Evolutionary conservation across 768 basidiomycete genomes (phyloP), one percentile per base, ranked within the genome.

Genomic region (Russula ochroleuca): DNA sequence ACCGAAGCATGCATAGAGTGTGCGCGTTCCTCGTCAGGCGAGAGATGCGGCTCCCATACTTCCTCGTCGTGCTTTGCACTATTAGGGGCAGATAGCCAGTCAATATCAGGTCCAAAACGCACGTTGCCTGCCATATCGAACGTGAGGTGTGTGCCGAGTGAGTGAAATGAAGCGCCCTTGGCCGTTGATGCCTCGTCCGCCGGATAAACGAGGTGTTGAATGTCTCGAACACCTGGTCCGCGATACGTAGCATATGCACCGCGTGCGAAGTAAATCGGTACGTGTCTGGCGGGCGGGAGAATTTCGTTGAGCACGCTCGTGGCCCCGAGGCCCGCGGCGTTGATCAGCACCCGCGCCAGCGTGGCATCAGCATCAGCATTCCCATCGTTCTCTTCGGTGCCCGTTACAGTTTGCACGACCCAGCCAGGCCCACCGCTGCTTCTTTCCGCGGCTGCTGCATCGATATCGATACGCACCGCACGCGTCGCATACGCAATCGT

Each of bases 141-240:
- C 31, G 93, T 94, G 28, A 98, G 78, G 75, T 98, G 97, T 13
- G 94, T 95, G 3, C 97, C 96, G 8, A 98, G 80, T 3, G 90
- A 90, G 64, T 91, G 87, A 71, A 96, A 90, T 8, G 84, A 66
- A 56, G 63, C 53, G 28, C 59, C 80, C 57, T 87, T 81, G 4
- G 76, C 79, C 62, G 79, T 80, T 43, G 78, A 83, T 11, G 80
- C 82, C 58, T 84, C 80, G 5, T 96, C 94, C 66, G 91, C 94
- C 2, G 96, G 95, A 75, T 99, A 98, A 70, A 99, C 85, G 63
- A 99, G 83, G 67, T 86, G 87, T 4, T 80, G 80, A 60, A 97
- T 78, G 14, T 79, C 73, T 15, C 79, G 75, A 47, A 88, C 78
- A 0, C 93, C 94, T 0, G 86, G 85, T 7, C 95, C 94, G 53